Percentiles rank a stretch among this genome's conserved stretches.
phyloP scores from a whole-genome alignment of 2,329 filamentous ascomycete genomes.

The Pseudocercospora cruenta region DNA sequence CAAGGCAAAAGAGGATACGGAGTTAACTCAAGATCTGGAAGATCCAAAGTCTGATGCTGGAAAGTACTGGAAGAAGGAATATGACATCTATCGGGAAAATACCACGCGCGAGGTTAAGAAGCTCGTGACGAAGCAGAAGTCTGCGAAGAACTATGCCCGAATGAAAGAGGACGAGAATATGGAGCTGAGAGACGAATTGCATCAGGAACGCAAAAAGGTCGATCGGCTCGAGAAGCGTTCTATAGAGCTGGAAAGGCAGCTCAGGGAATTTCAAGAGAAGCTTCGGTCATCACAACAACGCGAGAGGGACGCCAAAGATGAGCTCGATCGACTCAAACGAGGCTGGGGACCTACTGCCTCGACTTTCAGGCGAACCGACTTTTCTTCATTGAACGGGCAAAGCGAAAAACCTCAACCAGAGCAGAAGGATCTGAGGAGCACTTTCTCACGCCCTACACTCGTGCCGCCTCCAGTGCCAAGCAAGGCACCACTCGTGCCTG shows the following conservation, averaged over 20 bases:
- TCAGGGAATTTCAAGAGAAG: slow-evolving; percentile 49
- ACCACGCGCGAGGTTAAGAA: slow-evolving; percentile 75
- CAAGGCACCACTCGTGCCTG: not conserved
- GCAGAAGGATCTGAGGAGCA: not conserved
- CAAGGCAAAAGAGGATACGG: slow-evolving; percentile 61
- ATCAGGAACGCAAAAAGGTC: slow-evolving; percentile 69
- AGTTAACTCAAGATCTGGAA: slow-evolving; percentile 71
- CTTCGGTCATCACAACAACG: slow-evolving; percentile 19
- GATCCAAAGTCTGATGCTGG: slow-evolving; percentile 76
- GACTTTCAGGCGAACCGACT: slow-evolving; percentile 14
- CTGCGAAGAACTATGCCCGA: slow-evolving; percentile 77
- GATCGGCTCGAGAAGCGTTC: slow-evolving; percentile 66
- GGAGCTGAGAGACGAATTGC: slow-evolving; percentile 66
- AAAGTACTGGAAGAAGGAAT: slow-evolving; percentile 79
- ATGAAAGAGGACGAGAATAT: slow-evolving; percentile 75
- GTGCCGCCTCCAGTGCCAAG: not conserved
- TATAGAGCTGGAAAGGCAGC: slow-evolving; percentile 62
- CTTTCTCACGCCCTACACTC: not conserved
- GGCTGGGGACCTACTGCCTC: slow-evolving; percentile 9
- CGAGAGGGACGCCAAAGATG: slow-evolving; percentile 14
- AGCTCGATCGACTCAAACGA: slow-evolving; percentile 19
- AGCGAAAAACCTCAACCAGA: slow-evolving; percentile 14
- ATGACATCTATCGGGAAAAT: slow-evolving; percentile 72
- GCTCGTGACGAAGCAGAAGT: slow-evolving; percentile 76
- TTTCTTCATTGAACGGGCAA: not conserved